These are phyloP conservation scores for Manihot esculenta DNA, from an alignment of 441 rosid species.

Conservation along the genomic window DNA sequence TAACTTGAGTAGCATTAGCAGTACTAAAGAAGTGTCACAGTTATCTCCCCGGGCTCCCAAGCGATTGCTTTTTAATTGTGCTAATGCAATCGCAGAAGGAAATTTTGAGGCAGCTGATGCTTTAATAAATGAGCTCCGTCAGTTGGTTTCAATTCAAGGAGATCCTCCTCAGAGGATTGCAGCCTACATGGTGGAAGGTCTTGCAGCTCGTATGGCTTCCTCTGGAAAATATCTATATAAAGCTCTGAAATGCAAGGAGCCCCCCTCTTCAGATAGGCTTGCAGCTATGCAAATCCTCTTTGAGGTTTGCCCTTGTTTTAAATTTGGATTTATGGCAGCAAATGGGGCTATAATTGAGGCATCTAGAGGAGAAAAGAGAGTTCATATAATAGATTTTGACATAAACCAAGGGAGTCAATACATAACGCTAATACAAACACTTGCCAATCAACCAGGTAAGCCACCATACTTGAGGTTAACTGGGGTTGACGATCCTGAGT, in stretches of 20 bases:
- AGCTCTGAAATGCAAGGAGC: constrained; percentile 96
- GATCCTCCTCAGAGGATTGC: constrained; percentile 92
- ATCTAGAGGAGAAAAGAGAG: constrained; percentile 62
- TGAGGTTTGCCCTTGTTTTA: constrained; percentile 97
- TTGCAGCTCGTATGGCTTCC: constrained; percentile 91
- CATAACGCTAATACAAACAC: constrained; percentile 73
- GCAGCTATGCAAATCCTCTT: constrained; percentile 99
- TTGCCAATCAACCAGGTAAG: constrained; percentile 52
- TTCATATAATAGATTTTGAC: constrained; percentile 92
- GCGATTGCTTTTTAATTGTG: constrained; percentile 75
- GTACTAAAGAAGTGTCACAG: constrained; percentile 59
- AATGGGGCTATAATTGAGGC: constrained; percentile 86
- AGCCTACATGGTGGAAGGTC: constrained; percentile 98
- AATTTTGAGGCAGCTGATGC: constrained; percentile 57
- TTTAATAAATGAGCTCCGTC: constrained; percentile 70
- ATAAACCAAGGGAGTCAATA: constrained; percentile 96
- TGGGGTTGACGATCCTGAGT: constrained; percentile 95
- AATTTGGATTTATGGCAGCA: constrained; percentile 91
- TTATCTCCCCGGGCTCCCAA: constrained; percentile 53
- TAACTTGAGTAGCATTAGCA: constrained; percentile 57
- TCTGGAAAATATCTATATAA: constrained; percentile 84
- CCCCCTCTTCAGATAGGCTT: constrained; percentile 90
- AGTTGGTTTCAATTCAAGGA: constrained; percentile 81
- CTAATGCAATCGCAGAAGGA: constrained; percentile 66
- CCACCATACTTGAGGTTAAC: constrained; percentile 73